Percentiles rank a stretch among this genome's conserved stretches.
phyloP scores from a whole-genome alignment of 2,329 filamentous ascomycete species.

The Paecilomyces dactylethromorphus region DNA sequence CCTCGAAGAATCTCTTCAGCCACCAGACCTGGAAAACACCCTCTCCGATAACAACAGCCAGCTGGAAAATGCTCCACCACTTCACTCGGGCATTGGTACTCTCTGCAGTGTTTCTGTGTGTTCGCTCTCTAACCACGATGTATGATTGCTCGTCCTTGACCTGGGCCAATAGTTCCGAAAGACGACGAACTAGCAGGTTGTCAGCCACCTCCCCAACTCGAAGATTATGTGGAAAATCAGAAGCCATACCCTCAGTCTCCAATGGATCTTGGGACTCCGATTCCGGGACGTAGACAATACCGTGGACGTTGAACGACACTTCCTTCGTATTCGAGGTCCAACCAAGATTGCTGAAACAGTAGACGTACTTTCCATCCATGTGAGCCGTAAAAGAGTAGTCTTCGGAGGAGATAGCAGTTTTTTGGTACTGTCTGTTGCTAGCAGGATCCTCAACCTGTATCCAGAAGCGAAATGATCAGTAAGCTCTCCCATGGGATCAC shows the following conservation, averaged over 20 bases:
- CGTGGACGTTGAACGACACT: slow-evolving; percentile 98
- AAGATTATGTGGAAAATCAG: not conserved
- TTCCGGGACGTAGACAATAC: slow-evolving; percentile 94
- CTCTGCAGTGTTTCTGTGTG: slow-evolving; percentile 96
- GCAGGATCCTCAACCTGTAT: slow-evolving; percentile 69
- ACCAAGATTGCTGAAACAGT: slow-evolving; percentile 99
- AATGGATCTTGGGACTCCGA: slow-evolving; percentile 80
- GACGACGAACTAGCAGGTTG: slow-evolving; percentile 58
- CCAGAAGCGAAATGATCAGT: slow-evolving; percentile 7
- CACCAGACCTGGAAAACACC: slow-evolving; percentile 99
- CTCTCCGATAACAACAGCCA: slow-evolving; percentile 80
- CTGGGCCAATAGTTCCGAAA: slow-evolving; percentile 79
- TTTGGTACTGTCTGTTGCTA: slow-evolving; percentile 69
- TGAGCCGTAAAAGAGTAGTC: slow-evolving; percentile 86
- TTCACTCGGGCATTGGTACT: slow-evolving; percentile 97
- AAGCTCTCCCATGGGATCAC: not conserved
- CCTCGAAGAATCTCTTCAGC: slow-evolving; percentile 96
- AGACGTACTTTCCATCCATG: slow-evolving; percentile 80
- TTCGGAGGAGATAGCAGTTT: slow-evolving; percentile 77
- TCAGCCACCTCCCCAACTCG: slow-evolving; percentile 2
- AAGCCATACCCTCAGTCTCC: slow-evolving; percentile 70
- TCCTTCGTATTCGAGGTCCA: slow-evolving; percentile 96
- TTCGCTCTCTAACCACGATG: slow-evolving; percentile 90
- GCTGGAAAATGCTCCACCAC: slow-evolving; percentile 99
- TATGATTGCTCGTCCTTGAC: slow-evolving; percentile 98